Evolutionary conservation across 2,329 filamentous ascomycete species (phyloP).

Genomic region (Apiospora aurea): DNA sequence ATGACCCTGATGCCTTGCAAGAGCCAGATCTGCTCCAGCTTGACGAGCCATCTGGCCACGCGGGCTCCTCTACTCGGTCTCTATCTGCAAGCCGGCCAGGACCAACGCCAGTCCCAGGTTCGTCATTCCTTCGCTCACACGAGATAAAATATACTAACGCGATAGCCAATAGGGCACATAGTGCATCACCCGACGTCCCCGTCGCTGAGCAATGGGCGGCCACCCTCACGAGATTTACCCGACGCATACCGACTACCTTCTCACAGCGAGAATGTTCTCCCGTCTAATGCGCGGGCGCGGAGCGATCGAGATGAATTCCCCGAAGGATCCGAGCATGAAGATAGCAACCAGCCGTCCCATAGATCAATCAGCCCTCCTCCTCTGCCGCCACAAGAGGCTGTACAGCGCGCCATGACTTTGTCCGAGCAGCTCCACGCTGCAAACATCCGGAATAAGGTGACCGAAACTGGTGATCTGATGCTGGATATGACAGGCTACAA

Average conservation of each 20-base stretch:
- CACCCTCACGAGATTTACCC: conserved; percentile 60
- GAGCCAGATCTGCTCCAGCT: conserved; percentile 76
- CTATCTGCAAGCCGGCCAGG: conserved; percentile 24
- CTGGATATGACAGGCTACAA: conserved; percentile 98
- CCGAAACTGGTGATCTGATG: conserved; percentile 92
- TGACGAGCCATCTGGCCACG: conserved; percentile 53
- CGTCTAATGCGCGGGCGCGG: conserved; percentile 50
- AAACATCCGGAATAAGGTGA: conserved; percentile 94
- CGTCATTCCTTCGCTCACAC: conserved; percentile 24
- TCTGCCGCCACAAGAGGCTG: conserved; percentile 74
- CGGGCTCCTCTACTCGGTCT: conserved; percentile 40
- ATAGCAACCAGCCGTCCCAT: conserved; percentile 52
- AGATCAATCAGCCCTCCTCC: conserved; percentile 81
- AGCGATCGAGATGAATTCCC: conserved; percentile 41
- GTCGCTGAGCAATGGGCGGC: conserved; percentile 53
- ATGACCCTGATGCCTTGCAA: conserved; percentile 53
- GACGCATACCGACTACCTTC: conserved; percentile 49
- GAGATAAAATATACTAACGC: neutral
- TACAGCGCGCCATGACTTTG: conserved; percentile 82
- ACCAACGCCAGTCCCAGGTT: conserved; percentile 30
- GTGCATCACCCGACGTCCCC: conserved; percentile 56
- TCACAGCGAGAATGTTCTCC: conserved; percentile 63
- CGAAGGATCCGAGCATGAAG: conserved; percentile 48
- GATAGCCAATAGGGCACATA: conserved; percentile 41
- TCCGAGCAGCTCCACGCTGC: conserved; percentile 87